Base-by-base conservation (phyloP, 352 stramenopile species). In the Globisporangium viniferum region DNA sequence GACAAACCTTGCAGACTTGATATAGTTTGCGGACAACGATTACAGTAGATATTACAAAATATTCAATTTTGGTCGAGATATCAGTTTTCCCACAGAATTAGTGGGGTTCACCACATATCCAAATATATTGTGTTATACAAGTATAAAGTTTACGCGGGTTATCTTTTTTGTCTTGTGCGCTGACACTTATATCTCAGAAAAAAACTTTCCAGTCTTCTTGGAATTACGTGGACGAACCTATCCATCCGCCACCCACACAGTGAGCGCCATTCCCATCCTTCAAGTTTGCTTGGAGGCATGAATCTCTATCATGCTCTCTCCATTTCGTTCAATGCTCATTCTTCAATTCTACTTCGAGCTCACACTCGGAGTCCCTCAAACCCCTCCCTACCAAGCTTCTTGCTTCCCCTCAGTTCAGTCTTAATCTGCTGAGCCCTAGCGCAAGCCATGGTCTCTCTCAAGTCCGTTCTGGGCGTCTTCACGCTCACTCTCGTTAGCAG, bases 391-490 rank as follows among this genome's bases (percentile, higher is more conserved):
- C 27, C 27, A 59, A 15, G 41, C 41, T 49, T n/a, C 20, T 35
- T 10, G 48, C 48, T 55, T 31, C 29, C 29, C 29, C 29, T 31
- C 29, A 31, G 29, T 31, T 31, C 29, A 31, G 29, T 31, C 29
- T 31, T 31, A 31, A 31, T 3, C 29, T 31, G 29, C 29, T 31
- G 48, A 29, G 48, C 12, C 22, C 20, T n/a, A 57, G 51, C 8
- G 51, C n/a, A 57, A 33, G 41, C 22, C 8, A 65, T 62, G 57
- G 57, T 62, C 31, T 51, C 4, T 3, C 18, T 33, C 57, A 49
- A 33, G 4, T 31, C 36, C 2, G 33, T 36, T 2, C 10, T 62
- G 18, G n/a, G 57, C 35, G 31, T 35, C 57, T n/a, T 20, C 14
- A 5, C 14, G 14, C 5, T 49, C 22, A n/a, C 31, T 36, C 22